These are phyloP conservation scores for Rossbeevera mucosa DNA, from an alignment of 768 basidiomycete species.

Conservation along the genomic window DNA sequence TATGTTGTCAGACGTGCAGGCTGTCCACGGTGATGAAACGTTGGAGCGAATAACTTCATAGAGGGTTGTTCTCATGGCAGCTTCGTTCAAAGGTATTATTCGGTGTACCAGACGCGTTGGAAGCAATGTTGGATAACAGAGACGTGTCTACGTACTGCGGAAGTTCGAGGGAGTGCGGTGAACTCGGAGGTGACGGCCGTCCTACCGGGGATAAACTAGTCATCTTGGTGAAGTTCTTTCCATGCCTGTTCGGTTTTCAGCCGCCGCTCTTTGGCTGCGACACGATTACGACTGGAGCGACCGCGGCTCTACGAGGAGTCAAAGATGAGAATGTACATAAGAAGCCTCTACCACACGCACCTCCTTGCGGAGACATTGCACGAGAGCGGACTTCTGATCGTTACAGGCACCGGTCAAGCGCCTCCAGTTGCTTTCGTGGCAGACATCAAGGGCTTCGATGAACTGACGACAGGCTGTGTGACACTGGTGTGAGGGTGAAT, in stretches of 20 bases:
- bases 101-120: conserved; percentile 1
- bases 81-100: not conserved
- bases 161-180: not conserved
- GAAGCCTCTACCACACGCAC: conserved; percentile 34
- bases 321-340: not conserved
- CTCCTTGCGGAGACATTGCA: conserved; percentile 67
- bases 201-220: conserved; percentile 15
- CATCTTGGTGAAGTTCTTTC: conserved; percentile 55
- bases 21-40: too few species aligned
- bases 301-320: conserved; percentile 47
- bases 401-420: conserved; percentile 71
- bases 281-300: conserved; percentile 57
- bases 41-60: not conserved
- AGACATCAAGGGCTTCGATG: conserved; percentile 69
- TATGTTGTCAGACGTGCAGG: conserved; percentile 10
- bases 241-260: conserved; percentile 55
- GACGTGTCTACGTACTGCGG: not conserved
- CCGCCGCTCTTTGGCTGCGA: conserved; percentile 52
- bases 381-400: conserved; percentile 59
- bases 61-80: not conserved
- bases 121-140: not conserved
- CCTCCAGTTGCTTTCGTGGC: conserved; percentile 60
- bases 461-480: conserved; percentile 66
- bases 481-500: conserved; percentile 5
- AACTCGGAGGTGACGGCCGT: not conserved